Percentiles rank a stretch among this genome's conserved stretches.
These are phyloP conservation scores for Ceratocystiopsis sp. DNA, from an alignment of 2,329 filamentous ascomycete species.

Conservation along the genomic window DNA sequence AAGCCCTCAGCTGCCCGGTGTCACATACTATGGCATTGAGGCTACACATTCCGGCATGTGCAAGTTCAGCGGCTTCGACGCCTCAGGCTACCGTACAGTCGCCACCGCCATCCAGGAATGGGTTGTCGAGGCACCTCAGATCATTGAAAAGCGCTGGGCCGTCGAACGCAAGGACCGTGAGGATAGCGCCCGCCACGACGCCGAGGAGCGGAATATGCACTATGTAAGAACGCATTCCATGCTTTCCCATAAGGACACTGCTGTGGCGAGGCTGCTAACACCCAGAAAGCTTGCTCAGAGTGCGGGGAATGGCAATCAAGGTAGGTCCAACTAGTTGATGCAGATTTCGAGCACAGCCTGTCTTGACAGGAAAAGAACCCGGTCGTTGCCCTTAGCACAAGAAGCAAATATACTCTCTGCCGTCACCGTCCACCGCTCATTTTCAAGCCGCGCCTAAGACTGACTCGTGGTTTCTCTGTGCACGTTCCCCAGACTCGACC, in stretches of 20 bases:
- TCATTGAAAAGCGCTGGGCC: constrained; percentile 40
- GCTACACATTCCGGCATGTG: constrained; percentile 56
- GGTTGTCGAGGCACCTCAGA: constrained; percentile 33
- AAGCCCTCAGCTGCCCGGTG: constrained; percentile 49
- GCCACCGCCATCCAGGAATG: constrained; percentile 32
- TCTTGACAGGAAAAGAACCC: too few species aligned
- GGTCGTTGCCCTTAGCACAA: too few species aligned
- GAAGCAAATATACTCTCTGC: too few species aligned
- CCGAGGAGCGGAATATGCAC: constrained; percentile 26
- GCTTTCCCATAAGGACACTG: background rate
- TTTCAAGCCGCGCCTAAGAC: too few species aligned
- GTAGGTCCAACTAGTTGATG: too few species aligned
- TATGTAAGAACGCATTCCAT: constrained; percentile 14
- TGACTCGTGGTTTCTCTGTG: too few species aligned
- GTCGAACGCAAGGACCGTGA: constrained; percentile 38
- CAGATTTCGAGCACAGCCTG: too few species aligned
- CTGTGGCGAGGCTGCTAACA: too few species aligned
- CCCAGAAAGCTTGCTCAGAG: too few species aligned
- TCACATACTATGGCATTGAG: constrained; percentile 59
- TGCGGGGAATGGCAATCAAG: too few species aligned
- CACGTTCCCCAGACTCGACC: too few species aligned
- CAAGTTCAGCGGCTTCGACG: constrained; percentile 47
- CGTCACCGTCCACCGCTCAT: too few species aligned
- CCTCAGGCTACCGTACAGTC: constrained; percentile 45
- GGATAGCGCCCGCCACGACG: constrained; percentile 25